A percentile compares a stretch with the other conserved stretches of the same genome.
Evolutionary conservation across 169 alveolate species (phyloP).

Genomic region (Sarcocystis neurona): DNA sequence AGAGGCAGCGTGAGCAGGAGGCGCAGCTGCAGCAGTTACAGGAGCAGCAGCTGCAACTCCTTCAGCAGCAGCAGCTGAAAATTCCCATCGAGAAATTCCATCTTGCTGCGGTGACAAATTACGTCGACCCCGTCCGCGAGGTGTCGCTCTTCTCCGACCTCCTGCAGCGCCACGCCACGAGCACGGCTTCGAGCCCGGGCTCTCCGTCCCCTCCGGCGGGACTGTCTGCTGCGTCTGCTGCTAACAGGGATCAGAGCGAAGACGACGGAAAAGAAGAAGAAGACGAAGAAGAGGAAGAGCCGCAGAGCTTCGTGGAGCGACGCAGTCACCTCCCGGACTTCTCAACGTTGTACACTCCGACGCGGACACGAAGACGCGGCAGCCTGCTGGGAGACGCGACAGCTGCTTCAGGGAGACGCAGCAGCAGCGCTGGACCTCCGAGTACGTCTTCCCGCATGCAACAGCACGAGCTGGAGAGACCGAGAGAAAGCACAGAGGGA

Average conservation of each 20-base stretch:
- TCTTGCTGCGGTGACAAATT: neutral
- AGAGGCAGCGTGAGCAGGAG: too few relatives aligned
- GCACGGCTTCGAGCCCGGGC: neutral
- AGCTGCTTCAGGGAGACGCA: too few relatives aligned
- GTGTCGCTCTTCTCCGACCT: constrained; percentile 24
- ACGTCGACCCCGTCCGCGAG: constrained; percentile 40
- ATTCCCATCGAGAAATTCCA: constrained; percentile 44
- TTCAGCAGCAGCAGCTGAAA: neutral
- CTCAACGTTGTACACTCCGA: too few relatives aligned
- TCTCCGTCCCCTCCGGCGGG: neutral
- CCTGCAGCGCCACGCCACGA: neutral
- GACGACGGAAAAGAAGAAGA: neutral
- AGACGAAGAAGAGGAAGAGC: neutral
- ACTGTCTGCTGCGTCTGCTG: neutral
- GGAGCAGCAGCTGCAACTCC: neutral
- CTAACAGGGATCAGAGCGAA: neutral
- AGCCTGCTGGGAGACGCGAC: too few relatives aligned
- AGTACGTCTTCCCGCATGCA: too few relatives aligned
- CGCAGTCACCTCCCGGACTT: too few relatives aligned
- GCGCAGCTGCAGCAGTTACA: too few relatives aligned
- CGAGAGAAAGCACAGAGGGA: too few relatives aligned
- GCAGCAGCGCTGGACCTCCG: too few relatives aligned
- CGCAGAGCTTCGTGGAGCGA: neutral
- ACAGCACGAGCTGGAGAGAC: too few relatives aligned
- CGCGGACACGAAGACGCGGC: too few relatives aligned